These are phyloP conservation scores for Kwoniella sp. DNA, from an alignment of 768 basidiomycete species.

Conservation along the genomic window DNA sequence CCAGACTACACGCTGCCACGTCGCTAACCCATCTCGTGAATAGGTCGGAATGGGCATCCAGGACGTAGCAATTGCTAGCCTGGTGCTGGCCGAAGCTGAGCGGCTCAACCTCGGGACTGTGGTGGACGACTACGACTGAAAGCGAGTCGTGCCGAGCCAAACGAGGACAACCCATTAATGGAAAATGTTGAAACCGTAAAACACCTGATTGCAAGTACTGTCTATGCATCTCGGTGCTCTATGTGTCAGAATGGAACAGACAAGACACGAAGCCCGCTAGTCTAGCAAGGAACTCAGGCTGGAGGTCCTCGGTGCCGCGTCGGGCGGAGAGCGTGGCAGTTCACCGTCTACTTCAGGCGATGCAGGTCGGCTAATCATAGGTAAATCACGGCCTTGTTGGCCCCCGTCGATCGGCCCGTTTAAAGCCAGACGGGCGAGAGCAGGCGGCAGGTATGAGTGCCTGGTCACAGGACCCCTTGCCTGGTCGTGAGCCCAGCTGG, in stretches of 20 bases:
- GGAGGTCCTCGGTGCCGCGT: constrained; percentile 1
- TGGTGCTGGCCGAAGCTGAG: constrained; percentile 64
- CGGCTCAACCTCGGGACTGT: constrained; percentile 56
- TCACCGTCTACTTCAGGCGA: neutral
- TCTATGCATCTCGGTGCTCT: no score
- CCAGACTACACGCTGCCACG: no score
- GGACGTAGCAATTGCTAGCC: constrained; percentile 73
- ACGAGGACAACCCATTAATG: no score
- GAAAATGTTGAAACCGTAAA: no score
- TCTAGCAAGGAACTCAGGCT: neutral
- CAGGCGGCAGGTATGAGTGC: neutral
- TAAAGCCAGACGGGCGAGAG: neutral
- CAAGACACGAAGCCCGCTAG: no score
- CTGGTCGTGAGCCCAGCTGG: neutral
- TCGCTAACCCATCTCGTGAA: no score
- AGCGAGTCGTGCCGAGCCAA: no score
- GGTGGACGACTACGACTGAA: constrained; percentile 12
- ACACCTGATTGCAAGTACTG: no score
- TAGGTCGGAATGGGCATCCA: constrained; percentile 70
- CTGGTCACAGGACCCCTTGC: neutral
- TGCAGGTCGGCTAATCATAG: neutral
- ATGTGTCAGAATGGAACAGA: no score
- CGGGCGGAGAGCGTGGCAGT: neutral
- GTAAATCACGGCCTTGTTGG: constrained; percentile 1
- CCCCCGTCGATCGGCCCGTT: neutral